These are phyloP conservation scores for Russula olivacea DNA, from an alignment of 768 basidiomycete species.

Conservation along the genomic window DNA sequence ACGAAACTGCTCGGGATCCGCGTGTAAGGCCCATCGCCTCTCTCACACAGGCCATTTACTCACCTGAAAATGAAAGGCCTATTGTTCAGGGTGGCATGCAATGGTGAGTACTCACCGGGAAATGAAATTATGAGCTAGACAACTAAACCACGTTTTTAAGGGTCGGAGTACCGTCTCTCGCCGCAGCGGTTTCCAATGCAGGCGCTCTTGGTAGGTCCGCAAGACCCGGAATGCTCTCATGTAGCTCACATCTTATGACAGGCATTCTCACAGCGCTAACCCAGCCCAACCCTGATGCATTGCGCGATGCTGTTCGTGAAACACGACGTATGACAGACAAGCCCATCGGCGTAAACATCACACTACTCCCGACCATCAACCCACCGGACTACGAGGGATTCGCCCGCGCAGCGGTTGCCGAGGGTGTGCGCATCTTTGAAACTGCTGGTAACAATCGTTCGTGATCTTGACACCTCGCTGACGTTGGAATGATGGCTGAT, in stretches of 20 bases:
- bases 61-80: constrained; percentile 43
- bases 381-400: constrained; percentile 89
- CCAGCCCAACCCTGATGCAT: constrained; percentile 77
- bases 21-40: constrained; percentile 43
- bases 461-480: constrained; percentile 27
- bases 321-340: constrained; percentile 63
- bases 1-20: constrained; percentile 62
- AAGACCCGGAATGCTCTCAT: not conserved
- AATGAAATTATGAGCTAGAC: not conserved
- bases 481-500: not conserved
- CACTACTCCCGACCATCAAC: constrained; percentile 80
- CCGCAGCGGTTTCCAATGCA: constrained; percentile 73
- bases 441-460: constrained; percentile 88
- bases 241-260: constrained; percentile 21
- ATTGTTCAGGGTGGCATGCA: constrained; percentile 89
- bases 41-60: not conserved
- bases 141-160: constrained; percentile 33
- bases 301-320: constrained; percentile 74
- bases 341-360: constrained; percentile 83
- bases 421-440: constrained; percentile 85
- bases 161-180: constrained; percentile 75
- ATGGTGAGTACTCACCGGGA: constrained; percentile 45
- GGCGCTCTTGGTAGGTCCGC: constrained; percentile 62
- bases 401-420: constrained; percentile 74
- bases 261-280: constrained; percentile 86